These are phyloP conservation scores for Juglanconis juglandina DNA, from an alignment of 2,329 filamentous ascomycete species.

Conservation along the genomic window DNA sequence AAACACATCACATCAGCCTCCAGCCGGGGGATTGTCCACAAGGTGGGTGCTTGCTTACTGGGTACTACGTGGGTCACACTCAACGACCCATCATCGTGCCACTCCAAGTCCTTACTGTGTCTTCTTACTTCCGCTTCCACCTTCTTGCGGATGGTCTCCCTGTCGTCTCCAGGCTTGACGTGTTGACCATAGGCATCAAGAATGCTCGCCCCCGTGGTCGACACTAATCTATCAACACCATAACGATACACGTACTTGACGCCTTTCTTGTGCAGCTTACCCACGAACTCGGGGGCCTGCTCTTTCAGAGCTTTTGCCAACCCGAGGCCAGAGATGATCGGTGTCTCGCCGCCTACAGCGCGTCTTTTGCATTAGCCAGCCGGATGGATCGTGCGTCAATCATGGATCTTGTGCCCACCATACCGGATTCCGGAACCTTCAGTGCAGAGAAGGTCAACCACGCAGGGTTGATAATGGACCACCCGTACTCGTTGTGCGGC, in stretches of 20 bases:
- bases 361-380: background rate
- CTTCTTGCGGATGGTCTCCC: constrained; percentile 23
- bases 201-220: constrained; percentile 32
- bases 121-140: constrained; percentile 30
- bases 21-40: background rate
- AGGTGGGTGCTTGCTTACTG: constrained; percentile 19
- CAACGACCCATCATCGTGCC: constrained; percentile 33
- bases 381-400: background rate
- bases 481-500: constrained; percentile 37
- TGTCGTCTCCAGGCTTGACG: constrained; percentile 24
- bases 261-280: constrained; percentile 26
- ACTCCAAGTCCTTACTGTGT: constrained; percentile 31
- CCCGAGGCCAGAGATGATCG: constrained; percentile 29
- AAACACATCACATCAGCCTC: background rate
- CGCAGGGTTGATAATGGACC: constrained; percentile 34
- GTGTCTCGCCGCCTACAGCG: constrained; percentile 31
- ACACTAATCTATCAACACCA: constrained; percentile 23
- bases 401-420: background rate
- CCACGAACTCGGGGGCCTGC: constrained; percentile 27
- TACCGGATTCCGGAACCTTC: constrained; percentile 22
- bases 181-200: constrained; percentile 30
- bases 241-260: constrained; percentile 32
- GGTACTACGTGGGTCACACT: constrained; percentile 32
- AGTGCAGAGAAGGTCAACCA: constrained; percentile 33
- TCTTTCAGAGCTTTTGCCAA: constrained; percentile 26